Evolutionary conservation across 345 rosid species (phyloP), one percentile per base, ranked within the genome.

Genomic region (Melastoma malabathricum): DNA sequence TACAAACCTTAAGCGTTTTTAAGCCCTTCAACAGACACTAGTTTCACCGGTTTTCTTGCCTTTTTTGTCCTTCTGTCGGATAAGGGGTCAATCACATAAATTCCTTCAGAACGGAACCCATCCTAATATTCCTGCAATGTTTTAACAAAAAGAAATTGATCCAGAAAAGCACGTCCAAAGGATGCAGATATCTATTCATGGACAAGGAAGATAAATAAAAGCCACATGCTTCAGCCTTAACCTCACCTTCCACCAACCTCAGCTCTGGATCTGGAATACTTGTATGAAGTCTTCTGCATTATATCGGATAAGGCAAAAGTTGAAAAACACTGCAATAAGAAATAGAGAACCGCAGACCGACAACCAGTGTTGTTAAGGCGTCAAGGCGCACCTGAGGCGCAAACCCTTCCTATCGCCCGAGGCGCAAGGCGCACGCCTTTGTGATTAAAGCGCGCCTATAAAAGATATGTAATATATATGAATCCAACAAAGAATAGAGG

Each of bases 201-300:
- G 14, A 13, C 31, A 27, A 9, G 16, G 31, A 9, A 29, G 18
- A 51, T 0, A 1, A 31, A 34, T 16, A 51, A 9, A 27, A 51
- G 54, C 38, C 54, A 31, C 22, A 1, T 51, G 15, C 38, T 15
- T 5, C 15, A 51, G 39, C 48, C 54, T 14, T 23, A 19, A 38
- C 31, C 89, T n/a, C 75, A 87, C 96, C 98, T 95, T 72, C 93
- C 96, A 69, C 81, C 81, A 59, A 92, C 79, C 71, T 87, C 87
- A 51, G 83, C 60, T 47, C 95, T 70, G 12, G 49, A 75, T 44
- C 27, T 27, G 8, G 79, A 68, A 69, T 61, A 82, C 59, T 46
- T 75, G 56, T 81, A 82, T 5, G 97, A 74, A 51, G 76, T 72
- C 62, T 87, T 92, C 98, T 92, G 68, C 50, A 56, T 13, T 50